A percentile compares a stretch with the other conserved stretches of the same genome.
These are phyloP conservation scores for Pseudogymnoascus sp. DNA, from an alignment of 2,329 filamentous ascomycete genomes.

Conservation along the genomic window DNA sequence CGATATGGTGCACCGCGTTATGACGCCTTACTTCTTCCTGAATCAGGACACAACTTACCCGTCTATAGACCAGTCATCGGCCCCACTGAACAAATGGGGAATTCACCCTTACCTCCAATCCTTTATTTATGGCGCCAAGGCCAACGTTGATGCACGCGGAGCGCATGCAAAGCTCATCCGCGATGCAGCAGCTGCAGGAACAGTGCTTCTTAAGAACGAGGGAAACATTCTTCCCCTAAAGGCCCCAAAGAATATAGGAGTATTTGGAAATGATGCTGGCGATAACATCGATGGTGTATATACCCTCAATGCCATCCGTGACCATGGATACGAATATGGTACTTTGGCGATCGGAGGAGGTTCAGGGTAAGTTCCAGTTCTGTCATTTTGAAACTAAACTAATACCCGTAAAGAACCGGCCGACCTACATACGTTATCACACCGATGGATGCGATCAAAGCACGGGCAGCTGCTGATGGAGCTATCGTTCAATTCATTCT, in stretches of 20 bases:
- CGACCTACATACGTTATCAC: slow-evolving; percentile 54
- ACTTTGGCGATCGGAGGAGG: slow-evolving; percentile 20
- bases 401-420: slow-evolving; percentile 33
- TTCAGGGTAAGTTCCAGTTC: slow-evolving; percentile 13
- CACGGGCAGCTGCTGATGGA: slow-evolving; percentile 10
- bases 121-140: slow-evolving; percentile 17
- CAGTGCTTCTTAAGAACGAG: slow-evolving; percentile 54
- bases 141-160: slow-evolving; percentile 46
- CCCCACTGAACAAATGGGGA: slow-evolving; percentile 12
- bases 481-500: slow-evolving; percentile 17
- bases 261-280: slow-evolving; percentile 43
- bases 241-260: slow-evolving; percentile 36
- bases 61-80: slow-evolving; percentile 36
- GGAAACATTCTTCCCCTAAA: slow-evolving; percentile 43
- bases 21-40: slow-evolving; percentile 45
- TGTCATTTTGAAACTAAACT: background rate
- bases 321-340: slow-evolving; percentile 13
- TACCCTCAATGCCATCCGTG: background rate
- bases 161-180: slow-evolving; percentile 48
- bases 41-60: slow-evolving; percentile 43
- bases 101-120: background rate
- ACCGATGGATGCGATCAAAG: slow-evolving; percentile 49
- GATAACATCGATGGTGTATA: slow-evolving; percentile 30
- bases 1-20: slow-evolving; percentile 51
- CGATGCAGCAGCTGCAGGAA: slow-evolving; percentile 54